A percentile compares a stretch with the other conserved stretches of the same genome.
These are phyloP conservation scores for Xylariaceae sp. DNA, from an alignment of 2,329 filamentous ascomycete species.

Conservation along the genomic window DNA sequence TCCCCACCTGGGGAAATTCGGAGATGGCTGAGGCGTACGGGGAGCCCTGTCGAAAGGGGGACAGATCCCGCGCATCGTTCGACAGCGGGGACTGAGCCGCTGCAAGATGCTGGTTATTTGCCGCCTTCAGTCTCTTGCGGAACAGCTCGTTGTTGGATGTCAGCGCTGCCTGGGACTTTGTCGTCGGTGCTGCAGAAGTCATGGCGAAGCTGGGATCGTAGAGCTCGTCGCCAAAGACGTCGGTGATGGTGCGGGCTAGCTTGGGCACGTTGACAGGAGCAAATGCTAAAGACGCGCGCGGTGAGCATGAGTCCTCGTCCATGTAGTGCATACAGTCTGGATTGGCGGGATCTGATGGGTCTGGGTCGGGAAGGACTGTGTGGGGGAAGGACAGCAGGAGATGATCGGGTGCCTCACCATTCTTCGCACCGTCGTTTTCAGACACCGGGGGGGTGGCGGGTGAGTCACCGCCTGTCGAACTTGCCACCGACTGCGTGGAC, in stretches of 20 bases:
- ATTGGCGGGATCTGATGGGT: too few species aligned
- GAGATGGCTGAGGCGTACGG: constrained; percentile 47
- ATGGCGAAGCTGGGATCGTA: constrained; percentile 66
- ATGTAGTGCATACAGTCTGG: constrained; percentile 30
- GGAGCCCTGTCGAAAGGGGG: constrained; percentile 73
- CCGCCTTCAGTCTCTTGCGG: constrained; percentile 69
- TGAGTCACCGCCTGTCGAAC: constrained; percentile 53
- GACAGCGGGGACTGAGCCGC: constrained; percentile 49
- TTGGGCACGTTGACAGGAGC: constrained; percentile 58
- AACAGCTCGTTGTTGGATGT: constrained; percentile 59
- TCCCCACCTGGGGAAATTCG: constrained; percentile 38
- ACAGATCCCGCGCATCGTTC: constrained; percentile 57
- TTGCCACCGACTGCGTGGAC: constrained; percentile 48
- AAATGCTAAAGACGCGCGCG: constrained; percentile 53
- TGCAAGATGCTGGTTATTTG: constrained; percentile 66
- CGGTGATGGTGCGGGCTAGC: constrained; percentile 79
- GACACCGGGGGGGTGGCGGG: constrained; percentile 50
- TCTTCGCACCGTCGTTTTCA: constrained; percentile 45
- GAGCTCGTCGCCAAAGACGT: constrained; percentile 77
- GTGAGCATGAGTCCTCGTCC: constrained; percentile 63
- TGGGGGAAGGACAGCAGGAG: constrained; percentile 19
- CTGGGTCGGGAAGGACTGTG: constrained; percentile 12
- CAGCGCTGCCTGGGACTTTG: constrained; percentile 39
- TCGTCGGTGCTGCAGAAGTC: constrained; percentile 49
- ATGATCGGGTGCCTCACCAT: constrained; percentile 43